A percentile compares a stretch with the other conserved stretches of the same genome.
Evolutionary conservation across 768 basidiomycete species (phyloP).

Genomic region (Agaricus sinodeliciosus): DNA sequence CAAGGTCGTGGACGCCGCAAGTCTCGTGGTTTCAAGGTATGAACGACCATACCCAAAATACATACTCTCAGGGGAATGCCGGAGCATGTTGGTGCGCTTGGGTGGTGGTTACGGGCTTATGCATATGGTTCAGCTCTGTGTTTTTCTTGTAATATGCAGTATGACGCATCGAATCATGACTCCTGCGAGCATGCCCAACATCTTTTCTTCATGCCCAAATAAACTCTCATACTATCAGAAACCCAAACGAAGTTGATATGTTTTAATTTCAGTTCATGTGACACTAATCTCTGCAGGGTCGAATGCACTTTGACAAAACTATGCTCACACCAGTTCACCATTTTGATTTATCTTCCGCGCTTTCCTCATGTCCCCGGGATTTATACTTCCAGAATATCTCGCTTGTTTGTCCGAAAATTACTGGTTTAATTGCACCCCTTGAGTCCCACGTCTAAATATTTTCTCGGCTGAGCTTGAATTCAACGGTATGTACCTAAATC

Average conservation of each 20-base stretch:
- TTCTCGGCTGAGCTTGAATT: too few relatives aligned
- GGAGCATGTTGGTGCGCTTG: constrained; percentile 18
- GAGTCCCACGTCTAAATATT: too few relatives aligned
- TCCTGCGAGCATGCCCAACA: neutral
- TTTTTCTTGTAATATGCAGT: constrained; percentile 10
- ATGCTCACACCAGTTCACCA: too few relatives aligned
- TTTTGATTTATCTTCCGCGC: too few relatives aligned
- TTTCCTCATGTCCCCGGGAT: constrained; percentile 73
- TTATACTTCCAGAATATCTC: too few relatives aligned
- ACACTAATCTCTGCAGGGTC: too few relatives aligned
- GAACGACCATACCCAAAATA: constrained; percentile 29
- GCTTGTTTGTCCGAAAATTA: too few relatives aligned
- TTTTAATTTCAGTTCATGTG: too few relatives aligned
- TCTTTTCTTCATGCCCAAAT: neutral
- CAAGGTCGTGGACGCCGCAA: constrained; percentile 98
- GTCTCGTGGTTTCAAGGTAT: constrained; percentile 96
- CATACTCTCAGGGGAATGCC: constrained; percentile 15
- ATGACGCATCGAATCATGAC: constrained; percentile 11
- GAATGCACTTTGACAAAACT: too few relatives aligned
- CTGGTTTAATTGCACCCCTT: too few relatives aligned
- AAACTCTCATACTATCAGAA: neutral
- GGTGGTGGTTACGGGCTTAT: constrained; percentile 26
- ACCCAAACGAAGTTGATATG: too few relatives aligned
- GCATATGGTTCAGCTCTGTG: constrained; percentile 24
- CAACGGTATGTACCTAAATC: too few relatives aligned